Evolutionary conservation across 306 rosid species (phyloP).

Genomic region (Trifolium dubium): DNA sequence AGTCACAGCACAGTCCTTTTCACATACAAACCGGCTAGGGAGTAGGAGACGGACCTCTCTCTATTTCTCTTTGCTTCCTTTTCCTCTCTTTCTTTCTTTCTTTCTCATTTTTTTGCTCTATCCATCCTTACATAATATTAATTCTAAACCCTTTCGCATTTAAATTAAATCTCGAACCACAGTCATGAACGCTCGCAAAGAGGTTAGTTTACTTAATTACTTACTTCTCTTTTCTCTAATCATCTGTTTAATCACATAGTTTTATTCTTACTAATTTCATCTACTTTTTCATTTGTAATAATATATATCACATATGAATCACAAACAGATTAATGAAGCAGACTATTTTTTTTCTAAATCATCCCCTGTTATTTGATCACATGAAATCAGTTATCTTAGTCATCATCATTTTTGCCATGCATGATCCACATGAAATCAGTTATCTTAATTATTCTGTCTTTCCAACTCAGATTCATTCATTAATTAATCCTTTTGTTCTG

Average conservation of each 20-base stretch:
- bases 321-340: background rate
- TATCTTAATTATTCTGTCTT: background rate
- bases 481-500: background rate
- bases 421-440: background rate
- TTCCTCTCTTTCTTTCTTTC: too few relatives aligned
- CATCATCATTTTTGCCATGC: too few relatives aligned
- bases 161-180: constrained; percentile 26
- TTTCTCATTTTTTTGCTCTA: too few relatives aligned
- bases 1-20: too few relatives aligned
- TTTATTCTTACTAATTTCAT: background rate
- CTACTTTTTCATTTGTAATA: too few relatives aligned
- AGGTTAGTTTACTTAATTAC: constrained; percentile 46
- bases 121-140: too few relatives aligned
- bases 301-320: background rate
- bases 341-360: too few relatives aligned
- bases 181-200: constrained; percentile 82
- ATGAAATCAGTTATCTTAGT: background rate
- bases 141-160: too few relatives aligned
- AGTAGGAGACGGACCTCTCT: too few relatives aligned
- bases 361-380: background rate
- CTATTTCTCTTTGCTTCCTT: too few relatives aligned
- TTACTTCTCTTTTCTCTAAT: constrained; percentile 5
- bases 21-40: too few relatives aligned
- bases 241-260: background rate
- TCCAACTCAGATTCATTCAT: constrained; percentile 11